A percentile compares a stretch with the other conserved stretches of the same genome.
Conservation (phyloP, 1,284 basidiomycete species). For the Psilocybe mexicana region DNA sequence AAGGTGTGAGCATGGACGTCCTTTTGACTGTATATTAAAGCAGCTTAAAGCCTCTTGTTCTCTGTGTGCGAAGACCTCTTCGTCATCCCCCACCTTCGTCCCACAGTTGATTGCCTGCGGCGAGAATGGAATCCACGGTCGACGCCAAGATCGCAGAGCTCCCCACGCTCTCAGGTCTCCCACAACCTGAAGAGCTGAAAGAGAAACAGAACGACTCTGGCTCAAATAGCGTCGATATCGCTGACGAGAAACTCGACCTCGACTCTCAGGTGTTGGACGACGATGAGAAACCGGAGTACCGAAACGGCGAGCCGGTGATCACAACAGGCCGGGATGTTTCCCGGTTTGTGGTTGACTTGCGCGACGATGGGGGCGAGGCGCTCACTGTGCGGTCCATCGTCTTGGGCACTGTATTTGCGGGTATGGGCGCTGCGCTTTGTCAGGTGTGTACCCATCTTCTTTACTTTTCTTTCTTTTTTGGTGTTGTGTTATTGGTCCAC, state of each 20-base stretch:
- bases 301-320: slow-evolving; percentile 57
- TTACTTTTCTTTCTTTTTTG: too few species aligned
- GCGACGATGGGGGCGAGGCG: slow-evolving; percentile 62
- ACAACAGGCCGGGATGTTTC: slow-evolving; percentile 59
- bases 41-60: slow-evolving; percentile 4
- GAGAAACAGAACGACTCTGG: slow-evolving; percentile 13
- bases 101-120: not conserved
- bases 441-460: slow-evolving; percentile 22
- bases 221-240: slow-evolving; percentile 24
- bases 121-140: slow-evolving; percentile 15
- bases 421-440: slow-evolving; percentile 47
- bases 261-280: slow-evolving; percentile 15
- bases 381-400: slow-evolving; percentile 60
- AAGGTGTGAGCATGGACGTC: slow-evolving; percentile 2
- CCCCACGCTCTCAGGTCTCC: slow-evolving; percentile 13
- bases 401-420: slow-evolving; percentile 58
- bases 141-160: slow-evolving; percentile 10
- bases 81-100: not conserved
- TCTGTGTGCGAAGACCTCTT: not conserved
- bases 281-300: slow-evolving; percentile 29
- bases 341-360: slow-evolving; percentile 54
- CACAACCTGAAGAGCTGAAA: slow-evolving; percentile 8
- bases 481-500: too few species aligned
- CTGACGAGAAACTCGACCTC: slow-evolving; percentile 33
- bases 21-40: not conserved